These are phyloP conservation scores for Quercus glauca DNA, from an alignment of 306 rosid species.

Conservation along the genomic window DNA sequence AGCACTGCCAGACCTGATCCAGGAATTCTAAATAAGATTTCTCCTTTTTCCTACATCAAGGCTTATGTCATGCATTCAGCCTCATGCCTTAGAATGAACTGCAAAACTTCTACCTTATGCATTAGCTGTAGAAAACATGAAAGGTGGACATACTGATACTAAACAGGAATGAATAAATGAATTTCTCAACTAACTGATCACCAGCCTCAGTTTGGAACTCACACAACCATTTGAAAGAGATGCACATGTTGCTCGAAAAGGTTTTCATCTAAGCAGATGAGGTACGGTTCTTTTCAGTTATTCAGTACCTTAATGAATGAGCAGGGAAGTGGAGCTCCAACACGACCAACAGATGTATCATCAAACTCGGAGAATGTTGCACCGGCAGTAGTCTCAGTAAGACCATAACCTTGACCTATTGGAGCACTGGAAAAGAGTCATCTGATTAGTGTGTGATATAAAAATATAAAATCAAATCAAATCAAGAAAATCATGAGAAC, in stretches of 20 bases:
- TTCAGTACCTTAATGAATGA: conserved; percentile 70
- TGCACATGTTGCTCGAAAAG: background rate
- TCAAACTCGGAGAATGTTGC: conserved; percentile 89
- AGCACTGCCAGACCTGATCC: no score
- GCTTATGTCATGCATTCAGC: background rate
- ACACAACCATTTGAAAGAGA: background rate
- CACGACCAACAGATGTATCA: conserved; percentile 88
- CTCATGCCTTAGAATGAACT: background rate
- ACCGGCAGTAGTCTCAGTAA: conserved; percentile 95
- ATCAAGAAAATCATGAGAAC: background rate
- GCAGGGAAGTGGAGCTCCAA: conserved; percentile 98
- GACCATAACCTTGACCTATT: conserved; percentile 98
- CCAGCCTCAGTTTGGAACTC: background rate
- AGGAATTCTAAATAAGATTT: background rate
- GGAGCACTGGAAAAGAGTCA: conserved; percentile 61
- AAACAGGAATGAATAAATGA: background rate
- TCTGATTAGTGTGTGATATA: conserved; percentile 21
- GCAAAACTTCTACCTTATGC: background rate
- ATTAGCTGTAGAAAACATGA: background rate
- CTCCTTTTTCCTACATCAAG: background rate
- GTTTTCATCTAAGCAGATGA: conserved; percentile 1
- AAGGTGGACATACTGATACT: background rate
- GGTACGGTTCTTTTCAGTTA: conserved; percentile 11
- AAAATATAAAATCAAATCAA: conserved; percentile 2
- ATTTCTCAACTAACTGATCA: background rate